Evolutionary conservation across 73 alveolate species (phyloP).

Genomic region (Paramecium bursaria): DNA sequence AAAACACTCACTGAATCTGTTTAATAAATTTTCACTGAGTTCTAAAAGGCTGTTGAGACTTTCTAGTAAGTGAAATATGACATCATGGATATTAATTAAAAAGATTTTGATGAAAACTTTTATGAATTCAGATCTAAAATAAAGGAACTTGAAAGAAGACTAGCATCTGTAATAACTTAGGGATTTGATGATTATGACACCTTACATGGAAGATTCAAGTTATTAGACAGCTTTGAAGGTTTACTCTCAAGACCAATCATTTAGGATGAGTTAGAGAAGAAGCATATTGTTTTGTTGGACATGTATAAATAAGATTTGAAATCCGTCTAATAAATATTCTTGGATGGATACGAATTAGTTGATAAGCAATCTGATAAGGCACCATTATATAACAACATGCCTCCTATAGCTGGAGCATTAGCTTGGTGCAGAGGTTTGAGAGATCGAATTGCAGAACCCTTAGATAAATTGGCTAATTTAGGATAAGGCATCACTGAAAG

Average conservation of each 20-base stretch:
- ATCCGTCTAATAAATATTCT: slow-evolving; percentile 91
- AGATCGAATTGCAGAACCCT: slow-evolving; percentile 99
- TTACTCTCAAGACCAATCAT: slow-evolving; percentile 99
- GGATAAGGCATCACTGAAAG: slow-evolving; percentile 95
- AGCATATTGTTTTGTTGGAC: slow-evolving; percentile 97
- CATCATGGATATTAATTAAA: slow-evolving; percentile 98
- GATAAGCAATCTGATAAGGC: slow-evolving; percentile 96
- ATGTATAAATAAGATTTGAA: slow-evolving; percentile 96
- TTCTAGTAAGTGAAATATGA: slow-evolving; percentile 96
- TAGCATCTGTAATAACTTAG: slow-evolving; percentile 97
- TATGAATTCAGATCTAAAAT: slow-evolving; percentile 90
- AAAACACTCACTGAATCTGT: slow-evolving; percentile 98
- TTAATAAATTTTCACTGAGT: slow-evolving; percentile 94
- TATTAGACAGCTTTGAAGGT: slow-evolving; percentile 98
- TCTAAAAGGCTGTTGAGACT: slow-evolving; percentile 94
- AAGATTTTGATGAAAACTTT: slow-evolving; percentile 98
- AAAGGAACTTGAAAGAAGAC: slow-evolving; percentile 98
- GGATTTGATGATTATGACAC: slow-evolving; percentile 99
- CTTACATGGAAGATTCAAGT: slow-evolving; percentile 91
- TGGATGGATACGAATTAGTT: slow-evolving; percentile 96
- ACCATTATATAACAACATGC: slow-evolving; percentile 98
- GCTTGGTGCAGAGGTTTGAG: slow-evolving; percentile 98
- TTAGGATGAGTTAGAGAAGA: slow-evolving; percentile 99
- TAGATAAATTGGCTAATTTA: slow-evolving; percentile 94
- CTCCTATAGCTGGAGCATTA: slow-evolving; percentile 99